Conservation (phyloP, 768 basidiomycete genomes). For the Auricularia heimuer region DNA sequence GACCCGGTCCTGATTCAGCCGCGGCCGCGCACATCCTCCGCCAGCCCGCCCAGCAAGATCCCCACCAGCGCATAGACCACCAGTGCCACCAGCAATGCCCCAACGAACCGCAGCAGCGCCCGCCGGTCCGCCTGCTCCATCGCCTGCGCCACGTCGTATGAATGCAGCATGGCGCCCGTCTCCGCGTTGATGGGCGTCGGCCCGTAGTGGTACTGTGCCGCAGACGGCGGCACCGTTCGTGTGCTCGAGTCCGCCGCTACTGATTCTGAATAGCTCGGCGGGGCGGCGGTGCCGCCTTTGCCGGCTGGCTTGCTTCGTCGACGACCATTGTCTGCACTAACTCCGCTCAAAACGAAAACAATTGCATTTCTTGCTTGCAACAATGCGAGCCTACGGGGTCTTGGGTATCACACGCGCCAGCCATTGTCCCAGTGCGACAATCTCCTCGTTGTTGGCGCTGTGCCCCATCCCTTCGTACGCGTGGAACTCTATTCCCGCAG, state of each 20-base stretch:
- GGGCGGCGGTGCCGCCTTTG: constrained; percentile 1
- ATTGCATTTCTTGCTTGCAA: background rate
- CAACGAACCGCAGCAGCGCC: constrained; percentile 36
- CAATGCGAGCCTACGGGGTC: background rate
- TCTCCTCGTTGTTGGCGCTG: constrained; percentile 50
- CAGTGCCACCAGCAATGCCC: constrained; percentile 30
- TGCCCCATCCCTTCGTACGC: constrained; percentile 63
- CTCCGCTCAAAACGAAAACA: background rate
- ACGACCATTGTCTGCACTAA: background rate
- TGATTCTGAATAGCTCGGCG: constrained; percentile 1
- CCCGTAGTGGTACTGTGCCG: constrained; percentile 17
- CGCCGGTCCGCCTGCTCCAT: constrained; percentile 27
- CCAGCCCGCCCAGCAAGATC: constrained; percentile 15
- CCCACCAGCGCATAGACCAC: constrained; percentile 22
- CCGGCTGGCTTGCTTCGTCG: background rate
- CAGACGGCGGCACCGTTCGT: background rate
- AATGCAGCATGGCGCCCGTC: constrained; percentile 21
- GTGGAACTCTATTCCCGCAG: constrained; percentile 55
- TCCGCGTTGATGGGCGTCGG: constrained; percentile 32
- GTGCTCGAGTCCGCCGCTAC: background rate
- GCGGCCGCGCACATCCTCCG: constrained; percentile 15
- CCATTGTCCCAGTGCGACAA: constrained; percentile 63
- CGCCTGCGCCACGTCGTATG: constrained; percentile 34
- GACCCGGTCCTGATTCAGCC: background rate
- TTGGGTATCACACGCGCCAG: constrained; percentile 47